A percentile compares a stretch with the other conserved stretches of the same genome.
Conservation (phyloP, 2,329 filamentous ascomycete species). For the Cadophora gregata region DNA sequence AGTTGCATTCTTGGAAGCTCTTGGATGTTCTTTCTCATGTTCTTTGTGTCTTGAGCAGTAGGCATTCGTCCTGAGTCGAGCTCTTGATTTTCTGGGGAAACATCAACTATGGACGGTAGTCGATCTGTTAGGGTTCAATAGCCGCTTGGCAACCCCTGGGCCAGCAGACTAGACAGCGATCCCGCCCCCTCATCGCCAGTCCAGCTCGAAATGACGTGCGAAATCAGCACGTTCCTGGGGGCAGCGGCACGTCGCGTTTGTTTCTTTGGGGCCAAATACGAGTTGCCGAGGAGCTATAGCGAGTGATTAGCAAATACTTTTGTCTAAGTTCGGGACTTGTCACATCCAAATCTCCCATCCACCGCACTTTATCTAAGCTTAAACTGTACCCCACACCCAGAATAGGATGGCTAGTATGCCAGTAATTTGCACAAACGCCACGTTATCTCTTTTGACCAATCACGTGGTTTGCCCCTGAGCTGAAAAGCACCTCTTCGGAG, state of each 20-base stretch:
- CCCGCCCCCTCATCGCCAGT: background rate
- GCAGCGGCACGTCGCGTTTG: constrained; percentile 8
- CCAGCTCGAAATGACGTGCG: constrained; percentile 4
- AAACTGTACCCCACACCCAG: background rate
- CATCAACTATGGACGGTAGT: background rate
- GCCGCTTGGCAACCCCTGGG: constrained; percentile 5
- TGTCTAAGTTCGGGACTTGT: background rate
- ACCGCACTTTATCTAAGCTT: background rate
- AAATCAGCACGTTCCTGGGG: constrained; percentile 1
- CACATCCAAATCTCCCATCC: background rate
- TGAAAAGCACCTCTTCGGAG: background rate
- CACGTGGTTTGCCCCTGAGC: background rate
- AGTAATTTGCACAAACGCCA: background rate
- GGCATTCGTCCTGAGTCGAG: background rate
- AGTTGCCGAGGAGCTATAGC: background rate
- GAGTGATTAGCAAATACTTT: background rate
- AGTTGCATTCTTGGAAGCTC: background rate
- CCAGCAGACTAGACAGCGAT: background rate
- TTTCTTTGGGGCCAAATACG: background rate
- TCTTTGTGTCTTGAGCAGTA: background rate
- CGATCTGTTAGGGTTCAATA: background rate
- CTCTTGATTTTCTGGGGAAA: background rate
- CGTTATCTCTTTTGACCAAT: background rate
- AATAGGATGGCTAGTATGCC: background rate
- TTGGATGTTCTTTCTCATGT: background rate